These are phyloP conservation scores for Conoideocrella luteorostrata DNA, from an alignment of 2,329 filamentous ascomycete genomes.

Conservation along the genomic window DNA sequence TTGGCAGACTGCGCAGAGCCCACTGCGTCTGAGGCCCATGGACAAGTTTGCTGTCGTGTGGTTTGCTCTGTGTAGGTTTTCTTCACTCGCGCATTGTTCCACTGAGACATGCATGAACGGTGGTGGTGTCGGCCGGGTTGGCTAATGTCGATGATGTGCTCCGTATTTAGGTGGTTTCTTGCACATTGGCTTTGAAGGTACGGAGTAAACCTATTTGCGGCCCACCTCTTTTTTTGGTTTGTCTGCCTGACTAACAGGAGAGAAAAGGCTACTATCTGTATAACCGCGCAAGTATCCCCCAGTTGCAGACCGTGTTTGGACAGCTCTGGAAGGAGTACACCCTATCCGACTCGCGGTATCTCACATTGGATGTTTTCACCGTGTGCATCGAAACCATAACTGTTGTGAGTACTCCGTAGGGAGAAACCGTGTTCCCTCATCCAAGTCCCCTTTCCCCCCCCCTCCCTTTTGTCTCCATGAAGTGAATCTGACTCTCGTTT, in stretches of 20 bases:
- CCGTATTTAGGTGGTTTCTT: conserved; percentile 55
- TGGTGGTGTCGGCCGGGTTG: not conserved
- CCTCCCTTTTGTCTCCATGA: not conserved
- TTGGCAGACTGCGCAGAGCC: conserved; percentile 16
- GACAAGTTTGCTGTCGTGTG: conserved; percentile 42
- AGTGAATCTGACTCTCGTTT: not conserved
- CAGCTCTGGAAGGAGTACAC: conserved; percentile 94
- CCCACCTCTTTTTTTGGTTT: not conserved
- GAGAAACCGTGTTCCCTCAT: too few relatives aligned
- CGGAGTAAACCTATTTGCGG: conserved; percentile 8
- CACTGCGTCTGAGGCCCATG: conserved; percentile 15
- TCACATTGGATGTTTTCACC: conserved; percentile 76
- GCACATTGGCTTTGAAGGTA: conserved; percentile 77
- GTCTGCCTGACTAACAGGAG: not conserved
- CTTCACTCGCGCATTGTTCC: not conserved
- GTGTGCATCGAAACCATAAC: conserved; percentile 84
- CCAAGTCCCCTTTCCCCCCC: not conserved
- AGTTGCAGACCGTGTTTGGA: conserved; percentile 65
- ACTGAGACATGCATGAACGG: not conserved
- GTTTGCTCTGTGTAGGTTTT: conserved; percentile 48
- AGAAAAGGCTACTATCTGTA: conserved; percentile 64
- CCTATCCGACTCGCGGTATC: conserved; percentile 78
- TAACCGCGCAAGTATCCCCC: conserved; percentile 59
- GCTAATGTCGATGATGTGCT: too few relatives aligned
- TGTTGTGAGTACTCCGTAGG: conserved; percentile 61